A percentile compares a stretch with the other conserved stretches of the same genome.
Evolutionary conservation across 352 stramenopile species (phyloP).

Genomic region (Globisporangium mamillatum): DNA sequence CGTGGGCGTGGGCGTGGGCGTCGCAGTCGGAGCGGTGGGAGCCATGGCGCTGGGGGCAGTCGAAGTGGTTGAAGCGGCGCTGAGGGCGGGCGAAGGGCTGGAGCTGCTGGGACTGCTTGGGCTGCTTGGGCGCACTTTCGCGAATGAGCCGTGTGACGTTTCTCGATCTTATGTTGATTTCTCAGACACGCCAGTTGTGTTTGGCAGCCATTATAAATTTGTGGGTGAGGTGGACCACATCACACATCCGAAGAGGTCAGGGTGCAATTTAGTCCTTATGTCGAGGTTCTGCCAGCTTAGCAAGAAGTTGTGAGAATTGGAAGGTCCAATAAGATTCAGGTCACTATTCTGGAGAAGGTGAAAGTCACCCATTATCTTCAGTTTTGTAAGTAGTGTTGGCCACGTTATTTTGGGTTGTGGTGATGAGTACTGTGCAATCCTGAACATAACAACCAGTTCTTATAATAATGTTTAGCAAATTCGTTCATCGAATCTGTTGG

Average conservation of each 20-base stretch:
- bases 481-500: no score
- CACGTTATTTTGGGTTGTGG: no score
- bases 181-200: not conserved
- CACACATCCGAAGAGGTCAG: not conserved
- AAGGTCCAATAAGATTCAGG: no score
- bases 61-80: not conserved
- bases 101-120: not conserved
- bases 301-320: no score
- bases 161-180: slow-evolving; percentile 6
- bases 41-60: not conserved
- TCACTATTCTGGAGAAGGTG: no score
- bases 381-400: no score
- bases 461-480: no score
- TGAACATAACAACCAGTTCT: no score
- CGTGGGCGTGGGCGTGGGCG: not conserved
- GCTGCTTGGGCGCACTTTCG: slow-evolving; percentile 8
- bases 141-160: not conserved
- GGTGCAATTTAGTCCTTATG: not conserved
- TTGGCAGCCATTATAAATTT: not conserved
- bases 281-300: not conserved
- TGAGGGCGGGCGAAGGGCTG: not conserved
- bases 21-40: not conserved
- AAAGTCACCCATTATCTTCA: no score
- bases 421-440: no score
- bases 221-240: not conserved